Base-by-base conservation (phyloP, 2,329 filamentous ascomycete species). In the Dothideomycetes sp. region DNA sequence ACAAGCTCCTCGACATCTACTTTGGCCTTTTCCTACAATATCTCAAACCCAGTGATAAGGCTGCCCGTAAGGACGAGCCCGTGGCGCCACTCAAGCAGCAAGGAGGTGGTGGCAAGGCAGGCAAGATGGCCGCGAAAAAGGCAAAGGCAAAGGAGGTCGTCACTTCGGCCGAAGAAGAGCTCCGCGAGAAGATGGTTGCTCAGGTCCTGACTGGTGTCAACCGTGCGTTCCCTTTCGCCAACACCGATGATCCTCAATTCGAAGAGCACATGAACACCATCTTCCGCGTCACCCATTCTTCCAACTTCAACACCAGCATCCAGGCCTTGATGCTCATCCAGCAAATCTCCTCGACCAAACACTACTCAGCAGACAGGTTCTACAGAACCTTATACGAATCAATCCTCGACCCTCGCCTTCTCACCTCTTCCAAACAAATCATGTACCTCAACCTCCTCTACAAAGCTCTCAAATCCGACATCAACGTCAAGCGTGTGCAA, bases 221-320 rank as follows among this genome's bases (percentile, higher is more conserved):
- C 61, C 84, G 91, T 49, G 88, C 91, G 7, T 88, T 94, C 51
- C 91, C 93, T 1, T 98, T 95, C 59, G 83, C 87, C 9, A 81
- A 81, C 47, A 78, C 83, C 1, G 84, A 91, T 53, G 79, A 84
- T 50, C 75, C 78, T 32, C 83, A 79, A 17, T 76, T 96, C 48
- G 84, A 93, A 54, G 79, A 81, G 43, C 89, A 98, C 55, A 75
- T 98, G 42, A 83, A 96, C 56, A 95, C 89, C 3, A 73, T 98
- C 18, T 98, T 95, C 72, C 81, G 79, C 52, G 91, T 98, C 53
- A 94, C 91, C 0, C 91, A 98, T 62, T 96, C 89, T 1, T 86
- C 89, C 41, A 98, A 98, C 61, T 96, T 98, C 73, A 98, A 96
- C 64, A 98, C 91, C 1, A 91, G 87, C 56, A 85, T 98, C 29